Evolutionary conservation across 148 eudicot genomes (phyloP).

Genomic region (Tetragonia tetragonoides): DNA sequence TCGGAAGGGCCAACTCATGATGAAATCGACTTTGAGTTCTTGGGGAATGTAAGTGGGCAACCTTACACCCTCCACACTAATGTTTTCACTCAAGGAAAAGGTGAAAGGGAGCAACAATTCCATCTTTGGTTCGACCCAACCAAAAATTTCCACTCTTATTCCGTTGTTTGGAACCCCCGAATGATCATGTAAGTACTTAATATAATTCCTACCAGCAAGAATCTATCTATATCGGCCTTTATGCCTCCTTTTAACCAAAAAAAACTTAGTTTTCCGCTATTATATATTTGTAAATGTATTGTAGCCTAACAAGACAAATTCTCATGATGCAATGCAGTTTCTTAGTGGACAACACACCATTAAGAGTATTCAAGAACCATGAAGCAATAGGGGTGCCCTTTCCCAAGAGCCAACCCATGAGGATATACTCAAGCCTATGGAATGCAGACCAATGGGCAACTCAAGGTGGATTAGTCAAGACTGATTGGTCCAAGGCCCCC

Average conservation of each 20-base stretch:
- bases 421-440: slow-evolving; percentile 64
- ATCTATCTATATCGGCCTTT: too few relatives aligned
- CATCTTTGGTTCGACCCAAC: slow-evolving; percentile 71
- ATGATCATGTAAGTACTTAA: slow-evolving; percentile 41
- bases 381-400: slow-evolving; percentile 54
- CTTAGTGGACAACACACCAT: slow-evolving; percentile 57
- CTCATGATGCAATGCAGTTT: slow-evolving; percentile 33
- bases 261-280: too few relatives aligned
- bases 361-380: slow-evolving; percentile 58
- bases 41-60: slow-evolving; percentile 55
- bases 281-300: too few relatives aligned
- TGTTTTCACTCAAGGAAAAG: slow-evolving; percentile 59
- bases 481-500: slow-evolving; percentile 58
- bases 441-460: slow-evolving; percentile 75
- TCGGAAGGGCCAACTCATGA: slow-evolving; percentile 54
- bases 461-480: slow-evolving; percentile 55
- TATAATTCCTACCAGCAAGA: too few relatives aligned
- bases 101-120: slow-evolving; percentile 60
- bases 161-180: slow-evolving; percentile 45
- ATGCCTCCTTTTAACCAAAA: too few relatives aligned
- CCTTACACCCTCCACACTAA: slow-evolving; percentile 64
- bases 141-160: slow-evolving; percentile 51
- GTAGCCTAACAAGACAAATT: too few relatives aligned
- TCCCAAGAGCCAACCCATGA: slow-evolving; percentile 66
- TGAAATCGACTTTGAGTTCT: slow-evolving; percentile 64